Evolutionary conservation across 2,329 filamentous ascomycete species (phyloP), one percentile per base, ranked within the genome.

Genomic region (Hymenoscyphus infarciens): DNA sequence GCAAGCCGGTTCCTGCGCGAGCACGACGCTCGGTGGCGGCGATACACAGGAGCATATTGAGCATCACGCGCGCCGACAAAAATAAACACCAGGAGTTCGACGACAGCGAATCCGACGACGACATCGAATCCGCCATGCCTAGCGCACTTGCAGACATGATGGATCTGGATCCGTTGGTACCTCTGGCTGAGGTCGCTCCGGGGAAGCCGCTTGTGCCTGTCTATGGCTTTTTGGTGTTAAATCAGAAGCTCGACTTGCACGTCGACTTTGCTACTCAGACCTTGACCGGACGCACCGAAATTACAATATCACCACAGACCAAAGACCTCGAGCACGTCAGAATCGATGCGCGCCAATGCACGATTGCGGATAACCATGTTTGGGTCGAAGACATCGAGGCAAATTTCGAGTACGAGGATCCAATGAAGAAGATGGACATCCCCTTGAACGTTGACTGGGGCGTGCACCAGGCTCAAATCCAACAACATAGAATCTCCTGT

Each of bases 181-280:
- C 57, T 33, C 59, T 57, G 31, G 61, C 63, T 7, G 63, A 63
- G 31, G 61, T 66, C 58, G 33, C 61, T 3, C 67, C 64, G n/a
- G 42, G 55, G 15, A 52, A 52, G 45, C 45, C 45, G 19, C 45
- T 25, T 52, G 19, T 52, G 8, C 64, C 64, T 16, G 66, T 68
- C 16, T 71, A 72, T 62, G 72, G 71, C 29, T 82, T 79, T 65
- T 73, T 82, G 49, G 79, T 98, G 63, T 82, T 91, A 61, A 89
- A 92, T 77, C 94, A 98, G 77, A 90, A 91, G 74, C 88, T 99
- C 57, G 88, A 92, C 71, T 81, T 99, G 64, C 93, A 98, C 71
- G 82, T 99, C 73, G 90, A 96, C 77, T 96, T 99, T 74, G 82
- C 84, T 67, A 85, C 84, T 60, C 88, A 87, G 76, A 84, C 82